Evolutionary conservation across 139 green algal species (phyloP), one percentile per base, ranked within the genome.

Genomic region (Tetradesmus obliquus): DNA sequence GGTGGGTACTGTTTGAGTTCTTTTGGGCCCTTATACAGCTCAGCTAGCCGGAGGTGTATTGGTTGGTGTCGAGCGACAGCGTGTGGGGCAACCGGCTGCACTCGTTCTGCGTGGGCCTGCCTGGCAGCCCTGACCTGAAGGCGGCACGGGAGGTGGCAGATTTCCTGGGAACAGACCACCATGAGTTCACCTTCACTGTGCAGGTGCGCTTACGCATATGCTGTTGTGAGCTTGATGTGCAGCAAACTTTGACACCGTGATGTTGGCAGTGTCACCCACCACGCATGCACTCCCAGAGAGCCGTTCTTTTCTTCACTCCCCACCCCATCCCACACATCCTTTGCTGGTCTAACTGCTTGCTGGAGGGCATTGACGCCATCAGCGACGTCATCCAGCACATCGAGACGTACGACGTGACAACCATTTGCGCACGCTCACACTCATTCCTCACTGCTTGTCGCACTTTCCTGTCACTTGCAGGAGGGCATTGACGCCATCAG

Each of bases 141-240:
- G 98, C 98, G 1, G 98, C 95, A 7, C 91, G 95, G 19, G 94
- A 97, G 88, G 98, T 99, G 89, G 97, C 98, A 1, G 95, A 98
- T n/a, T 97, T 98, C 91, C 94, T 99, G 86, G 97, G 97, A 58
- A 99, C 98, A 0, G 89, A 97, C 66, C 98, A 99, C 96, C 97
- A 99, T 88, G 98, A 99, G 93, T 98, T 99, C 94, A 95, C 96
- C 86, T 99, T 99, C 95, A 99, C 98, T 3, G 96, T 99, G 54
- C 93, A 94, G 92, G 92, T 94, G 51, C 9, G 82, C n/a, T 15
- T 0, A 12, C 2, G 8, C 19, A 72, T 72, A 12, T 2, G 62
- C 8, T 72, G 62, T 15, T n/a, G 12, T 79, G n/a, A n/a, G n/a
- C n/a, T n/a, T n/a, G n/a, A n/a, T n/a, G n/a, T n/a, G n/a, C n/a